phyloP scores from a whole-genome alignment of 1,284 basidiomycete species.

The Lentinula novae-zelandiae region DNA sequence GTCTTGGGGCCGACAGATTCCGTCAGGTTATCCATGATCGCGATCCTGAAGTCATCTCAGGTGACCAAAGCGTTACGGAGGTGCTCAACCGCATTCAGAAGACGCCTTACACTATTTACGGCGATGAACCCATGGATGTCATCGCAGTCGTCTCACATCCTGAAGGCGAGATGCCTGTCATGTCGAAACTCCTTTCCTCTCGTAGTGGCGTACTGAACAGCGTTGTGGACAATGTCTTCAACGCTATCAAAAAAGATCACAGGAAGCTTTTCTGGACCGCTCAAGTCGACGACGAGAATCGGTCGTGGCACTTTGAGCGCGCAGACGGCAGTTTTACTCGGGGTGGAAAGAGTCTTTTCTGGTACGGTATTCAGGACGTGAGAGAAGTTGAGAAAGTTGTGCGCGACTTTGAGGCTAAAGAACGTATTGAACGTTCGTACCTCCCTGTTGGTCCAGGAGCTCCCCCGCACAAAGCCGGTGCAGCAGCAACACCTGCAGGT shows the following conservation, averaged over 20 bases:
- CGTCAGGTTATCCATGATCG: slow-evolving; percentile 92
- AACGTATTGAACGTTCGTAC: slow-evolving; percentile 84
- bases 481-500: slow-evolving; percentile 28
- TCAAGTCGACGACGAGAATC: slow-evolving; percentile 92
- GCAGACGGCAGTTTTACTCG: slow-evolving; percentile 98
- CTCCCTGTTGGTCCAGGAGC: slow-evolving; percentile 84
- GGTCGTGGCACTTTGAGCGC: slow-evolving; percentile 98
- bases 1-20: slow-evolving; percentile 89
- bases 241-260: slow-evolving; percentile 93
- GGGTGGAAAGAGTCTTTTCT: slow-evolving; percentile 91
- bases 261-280: slow-evolving; percentile 96
- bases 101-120: slow-evolving; percentile 91
- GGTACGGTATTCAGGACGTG: slow-evolving; percentile 94
- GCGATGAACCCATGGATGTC: slow-evolving; percentile 95
- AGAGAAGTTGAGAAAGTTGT: slow-evolving; percentile 89
- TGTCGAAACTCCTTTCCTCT: slow-evolving; percentile 90
- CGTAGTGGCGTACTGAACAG: slow-evolving; percentile 90
- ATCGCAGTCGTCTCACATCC: slow-evolving; percentile 95
- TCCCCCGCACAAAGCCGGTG: slow-evolving; percentile 4
- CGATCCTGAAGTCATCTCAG: slow-evolving; percentile 87
- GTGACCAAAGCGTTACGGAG: slow-evolving; percentile 85
- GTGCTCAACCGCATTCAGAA: slow-evolving; percentile 81
- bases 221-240: slow-evolving; percentile 97
- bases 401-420: slow-evolving; percentile 80
- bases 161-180: slow-evolving; percentile 83